Evolutionary conservation across 1,284 basidiomycete species (phyloP).

Genomic region (Bothia castanella): DNA sequence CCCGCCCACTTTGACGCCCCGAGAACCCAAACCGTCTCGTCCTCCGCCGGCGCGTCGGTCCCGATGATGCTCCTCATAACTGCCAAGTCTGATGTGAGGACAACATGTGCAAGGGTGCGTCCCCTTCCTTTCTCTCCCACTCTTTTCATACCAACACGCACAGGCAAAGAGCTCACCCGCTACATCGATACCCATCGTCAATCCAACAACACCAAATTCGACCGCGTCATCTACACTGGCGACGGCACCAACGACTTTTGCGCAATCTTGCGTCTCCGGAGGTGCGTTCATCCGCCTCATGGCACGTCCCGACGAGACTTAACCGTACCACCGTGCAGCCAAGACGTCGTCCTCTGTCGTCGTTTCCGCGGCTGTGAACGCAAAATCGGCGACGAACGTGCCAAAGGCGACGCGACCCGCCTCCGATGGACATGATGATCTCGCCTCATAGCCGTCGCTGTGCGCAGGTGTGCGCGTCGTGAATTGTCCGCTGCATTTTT

Average conservation of each 20-base stretch:
- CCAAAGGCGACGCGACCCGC: slow-evolving; percentile 50
- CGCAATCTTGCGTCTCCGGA: slow-evolving; percentile 77
- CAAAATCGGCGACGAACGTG: slow-evolving; percentile 61
- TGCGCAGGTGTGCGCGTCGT: too few species aligned
- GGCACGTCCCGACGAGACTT: not conserved
- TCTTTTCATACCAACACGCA: not conserved
- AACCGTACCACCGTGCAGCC: slow-evolving; percentile 39
- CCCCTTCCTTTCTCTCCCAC: not conserved
- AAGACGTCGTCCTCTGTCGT: slow-evolving; percentile 77
- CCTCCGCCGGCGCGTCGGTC: slow-evolving; percentile 73
- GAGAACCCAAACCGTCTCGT: slow-evolving; percentile 68
- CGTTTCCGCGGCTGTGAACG: slow-evolving; percentile 71
- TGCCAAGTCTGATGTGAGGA: slow-evolving; percentile 89
- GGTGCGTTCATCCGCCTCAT: slow-evolving; percentile 41
- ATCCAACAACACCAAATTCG: slow-evolving; percentile 57
- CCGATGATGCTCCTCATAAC: slow-evolving; percentile 73
- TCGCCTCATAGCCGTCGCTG: too few species aligned
- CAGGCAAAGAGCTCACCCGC: slow-evolving; percentile 84
- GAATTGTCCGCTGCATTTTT: too few species aligned
- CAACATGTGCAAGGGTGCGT: slow-evolving; percentile 96
- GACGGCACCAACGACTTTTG: slow-evolving; percentile 97
- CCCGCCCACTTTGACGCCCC: slow-evolving; percentile 77
- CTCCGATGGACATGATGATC: slow-evolving; percentile 70
- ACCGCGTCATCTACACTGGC: slow-evolving; percentile 87
- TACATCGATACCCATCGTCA: slow-evolving; percentile 58